Evolutionary conservation across 768 basidiomycete genomes (phyloP).

Genomic region (Pisolithus albus): DNA sequence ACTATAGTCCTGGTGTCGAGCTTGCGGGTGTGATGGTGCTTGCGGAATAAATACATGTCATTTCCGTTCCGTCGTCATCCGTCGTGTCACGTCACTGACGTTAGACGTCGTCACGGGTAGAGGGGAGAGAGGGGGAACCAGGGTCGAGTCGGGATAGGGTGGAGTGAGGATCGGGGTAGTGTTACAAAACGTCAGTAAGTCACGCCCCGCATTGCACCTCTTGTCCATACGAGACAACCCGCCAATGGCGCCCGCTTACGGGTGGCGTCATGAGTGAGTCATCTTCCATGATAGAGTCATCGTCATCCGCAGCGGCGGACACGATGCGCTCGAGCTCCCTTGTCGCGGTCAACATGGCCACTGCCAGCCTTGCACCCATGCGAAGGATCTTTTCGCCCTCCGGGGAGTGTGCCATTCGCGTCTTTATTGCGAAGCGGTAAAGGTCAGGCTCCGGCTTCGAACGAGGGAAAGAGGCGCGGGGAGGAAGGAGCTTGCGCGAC

Average conservation of each 20-base stretch:
- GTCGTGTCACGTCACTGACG: background rate
- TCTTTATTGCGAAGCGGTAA: slow-evolving; percentile 53
- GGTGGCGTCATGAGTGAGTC: slow-evolving; percentile 12
- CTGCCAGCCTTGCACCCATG: slow-evolving; percentile 60
- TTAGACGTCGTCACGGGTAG: slow-evolving; percentile 1
- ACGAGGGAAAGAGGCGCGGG: slow-evolving; percentile 50
- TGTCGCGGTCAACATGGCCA: slow-evolving; percentile 54
- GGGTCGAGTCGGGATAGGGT: background rate
- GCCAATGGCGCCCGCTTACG: slow-evolving; percentile 11
- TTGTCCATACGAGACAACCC: slow-evolving; percentile 12
- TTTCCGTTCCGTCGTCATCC: slow-evolving; percentile 17
- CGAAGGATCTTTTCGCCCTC: slow-evolving; percentile 58
- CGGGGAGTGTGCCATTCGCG: slow-evolving; percentile 49
- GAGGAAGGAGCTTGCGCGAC: slow-evolving; percentile 33
- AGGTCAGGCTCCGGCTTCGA: slow-evolving; percentile 56
- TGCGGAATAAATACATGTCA: slow-evolving; percentile 20
- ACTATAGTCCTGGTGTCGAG: background rate
- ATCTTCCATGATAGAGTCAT: slow-evolving; percentile 35
- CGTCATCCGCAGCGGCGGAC: slow-evolving; percentile 29
- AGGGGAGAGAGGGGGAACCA: background rate
- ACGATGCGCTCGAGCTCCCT: slow-evolving; percentile 54
- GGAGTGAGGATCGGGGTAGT: background rate
- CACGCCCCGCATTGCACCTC: slow-evolving; percentile 24
- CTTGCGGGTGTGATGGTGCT: slow-evolving; percentile 12
- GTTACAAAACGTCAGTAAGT: slow-evolving; percentile 5